Evolutionary conservation across 306 rosid genomes (phyloP).

Genomic region (Aeschynomene evenia): DNA sequence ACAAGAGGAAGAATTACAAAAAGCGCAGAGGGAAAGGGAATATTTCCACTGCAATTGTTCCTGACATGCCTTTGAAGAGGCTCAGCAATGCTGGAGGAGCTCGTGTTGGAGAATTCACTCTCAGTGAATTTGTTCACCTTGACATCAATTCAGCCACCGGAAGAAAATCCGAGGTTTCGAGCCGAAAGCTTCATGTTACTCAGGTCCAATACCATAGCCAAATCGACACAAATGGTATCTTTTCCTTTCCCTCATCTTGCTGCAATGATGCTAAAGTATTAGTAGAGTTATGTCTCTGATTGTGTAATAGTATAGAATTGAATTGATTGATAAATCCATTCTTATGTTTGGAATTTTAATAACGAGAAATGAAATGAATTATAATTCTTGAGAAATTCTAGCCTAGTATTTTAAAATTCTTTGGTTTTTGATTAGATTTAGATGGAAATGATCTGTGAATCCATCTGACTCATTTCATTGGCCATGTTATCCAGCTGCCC

Average conservation of each 20-base stretch:
- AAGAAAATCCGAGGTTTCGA: conserved; percentile 72
- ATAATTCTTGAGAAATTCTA: too few species aligned
- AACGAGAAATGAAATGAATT: too few species aligned
- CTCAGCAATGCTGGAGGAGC: conserved; percentile 45
- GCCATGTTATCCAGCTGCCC: too few species aligned
- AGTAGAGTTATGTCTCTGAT: conserved; percentile 4
- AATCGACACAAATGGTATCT: conserved; percentile 58
- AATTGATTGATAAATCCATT: too few species aligned
- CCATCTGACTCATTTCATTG: too few species aligned
- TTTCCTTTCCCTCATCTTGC: background rate
- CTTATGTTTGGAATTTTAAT: too few species aligned
- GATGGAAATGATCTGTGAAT: too few species aligned
- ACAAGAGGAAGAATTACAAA: conserved; percentile 33
- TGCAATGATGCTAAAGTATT: background rate
- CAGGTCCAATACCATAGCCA: conserved; percentile 76
- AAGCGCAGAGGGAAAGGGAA: conserved; percentile 47
- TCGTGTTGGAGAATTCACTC: conserved; percentile 43
- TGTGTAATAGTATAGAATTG: background rate
- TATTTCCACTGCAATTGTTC: conserved; percentile 34
- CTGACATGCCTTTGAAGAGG: conserved; percentile 49
- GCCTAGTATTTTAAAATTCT: too few species aligned
- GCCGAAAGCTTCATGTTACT: conserved; percentile 61
- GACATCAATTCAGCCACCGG: conserved; percentile 54
- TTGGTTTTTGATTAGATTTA: too few species aligned
- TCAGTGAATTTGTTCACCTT: conserved; percentile 61